Conservation (phyloP, 768 basidiomycete genomes). For the Boletus edulis region DNA sequence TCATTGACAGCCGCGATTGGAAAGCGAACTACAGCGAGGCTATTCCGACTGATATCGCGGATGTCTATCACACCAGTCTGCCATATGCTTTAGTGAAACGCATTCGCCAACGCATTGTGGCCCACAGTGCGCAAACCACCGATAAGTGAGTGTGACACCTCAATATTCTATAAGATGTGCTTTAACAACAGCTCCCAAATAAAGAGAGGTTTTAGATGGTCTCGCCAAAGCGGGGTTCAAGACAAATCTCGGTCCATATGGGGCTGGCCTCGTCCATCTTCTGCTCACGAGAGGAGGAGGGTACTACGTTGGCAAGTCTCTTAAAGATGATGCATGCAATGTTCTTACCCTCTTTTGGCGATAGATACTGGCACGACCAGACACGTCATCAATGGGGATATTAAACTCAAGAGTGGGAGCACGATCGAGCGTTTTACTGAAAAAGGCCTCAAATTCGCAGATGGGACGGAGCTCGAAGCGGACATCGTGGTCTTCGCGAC, state of each 20-base stretch:
- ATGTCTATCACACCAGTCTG: slow-evolving; percentile 14
- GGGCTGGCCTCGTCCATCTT: slow-evolving; percentile 31
- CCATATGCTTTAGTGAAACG: slow-evolving; percentile 12
- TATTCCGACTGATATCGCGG: slow-evolving; percentile 21
- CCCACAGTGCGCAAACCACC: slow-evolving; percentile 18
- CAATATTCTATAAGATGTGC: background rate
- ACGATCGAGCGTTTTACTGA: slow-evolving; percentile 30
- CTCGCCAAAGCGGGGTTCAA: slow-evolving; percentile 39
- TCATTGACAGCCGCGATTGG: background rate
- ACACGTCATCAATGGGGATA: slow-evolving; percentile 44
- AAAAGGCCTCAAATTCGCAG: slow-evolving; percentile 22
- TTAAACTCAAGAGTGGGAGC: slow-evolving; percentile 49
- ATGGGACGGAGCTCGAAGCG: slow-evolving; percentile 26
- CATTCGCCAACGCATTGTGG: slow-evolving; percentile 19
- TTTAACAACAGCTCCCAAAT: background rate
- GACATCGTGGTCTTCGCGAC: slow-evolving; percentile 35
- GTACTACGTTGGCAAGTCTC: slow-evolving; percentile 37
- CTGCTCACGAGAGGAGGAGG: slow-evolving; percentile 33
- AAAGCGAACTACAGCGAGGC: background rate
- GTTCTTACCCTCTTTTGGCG: background rate
- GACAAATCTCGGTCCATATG: slow-evolving; percentile 34
- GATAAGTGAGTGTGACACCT: slow-evolving; percentile 22
- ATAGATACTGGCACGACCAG: slow-evolving; percentile 41
- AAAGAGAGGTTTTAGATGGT: slow-evolving; percentile 37
- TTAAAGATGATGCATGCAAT: no score